These are phyloP conservation scores for Xylaria sp. DNA, from an alignment of 2,329 filamentous ascomycete species.

Conservation along the genomic window DNA sequence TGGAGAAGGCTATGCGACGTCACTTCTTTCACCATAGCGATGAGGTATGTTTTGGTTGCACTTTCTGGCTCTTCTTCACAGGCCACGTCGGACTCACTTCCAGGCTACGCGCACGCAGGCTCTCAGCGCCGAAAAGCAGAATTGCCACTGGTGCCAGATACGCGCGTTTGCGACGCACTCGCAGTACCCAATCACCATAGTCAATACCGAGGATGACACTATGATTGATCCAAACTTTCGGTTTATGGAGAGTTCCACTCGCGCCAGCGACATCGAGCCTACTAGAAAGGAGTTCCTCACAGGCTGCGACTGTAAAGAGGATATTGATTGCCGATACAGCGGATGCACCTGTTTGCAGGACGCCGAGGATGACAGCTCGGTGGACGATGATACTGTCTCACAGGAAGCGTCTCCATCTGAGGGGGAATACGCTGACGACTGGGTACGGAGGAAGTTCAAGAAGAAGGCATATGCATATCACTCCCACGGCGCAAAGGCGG, in stretches of 20 bases:
- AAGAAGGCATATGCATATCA: conserved; percentile 72
- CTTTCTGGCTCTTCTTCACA: background rate
- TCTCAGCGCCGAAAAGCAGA: conserved; percentile 52
- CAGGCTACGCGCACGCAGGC: conserved; percentile 48
- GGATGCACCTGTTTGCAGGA: conserved; percentile 74
- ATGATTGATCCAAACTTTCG: conserved; percentile 71
- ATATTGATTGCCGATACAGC: conserved; percentile 73
- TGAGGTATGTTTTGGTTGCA: conserved; percentile 48
- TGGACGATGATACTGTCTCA: conserved; percentile 54
- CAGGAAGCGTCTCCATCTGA: background rate
- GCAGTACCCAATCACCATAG: conserved; percentile 67
- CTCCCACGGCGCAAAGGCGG: conserved; percentile 62
- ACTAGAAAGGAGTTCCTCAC: conserved; percentile 71
- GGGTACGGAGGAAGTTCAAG: conserved; percentile 53
- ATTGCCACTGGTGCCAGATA: conserved; percentile 73
- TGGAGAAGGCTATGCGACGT: conserved; percentile 58
- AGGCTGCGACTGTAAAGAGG: conserved; percentile 74
- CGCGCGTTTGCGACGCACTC: conserved; percentile 63
- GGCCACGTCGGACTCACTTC: conserved; percentile 6
- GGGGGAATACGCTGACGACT: conserved; percentile 7
- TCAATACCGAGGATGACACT: conserved; percentile 70
- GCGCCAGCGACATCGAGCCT: conserved; percentile 68
- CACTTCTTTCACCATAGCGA: conserved; percentile 65
- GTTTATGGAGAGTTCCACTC: conserved; percentile 73
- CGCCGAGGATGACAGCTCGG: conserved; percentile 58